phyloP scores from a whole-genome alignment of 495 filamentous ascomycete species.

The Pseudomonodictys pantanalensis region DNA sequence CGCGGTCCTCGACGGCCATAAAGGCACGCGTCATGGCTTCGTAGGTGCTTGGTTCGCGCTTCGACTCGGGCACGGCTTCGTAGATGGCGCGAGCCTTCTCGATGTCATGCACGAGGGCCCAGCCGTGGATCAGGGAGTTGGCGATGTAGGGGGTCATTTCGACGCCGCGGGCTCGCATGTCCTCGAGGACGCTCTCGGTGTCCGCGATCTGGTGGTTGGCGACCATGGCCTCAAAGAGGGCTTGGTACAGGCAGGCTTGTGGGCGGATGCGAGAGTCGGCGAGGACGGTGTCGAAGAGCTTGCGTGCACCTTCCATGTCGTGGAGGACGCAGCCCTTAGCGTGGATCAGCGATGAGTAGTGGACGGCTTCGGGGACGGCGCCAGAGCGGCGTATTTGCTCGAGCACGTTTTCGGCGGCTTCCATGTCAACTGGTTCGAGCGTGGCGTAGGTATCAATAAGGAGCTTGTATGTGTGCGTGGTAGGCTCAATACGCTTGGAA shows the following conservation, averaged over 20 bases:
- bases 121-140: slow-evolving; percentile 98
- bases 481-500: slow-evolving; percentile 80
- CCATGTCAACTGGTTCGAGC: slow-evolving; percentile 87
- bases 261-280: slow-evolving; percentile 60
- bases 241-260: slow-evolving; percentile 89
- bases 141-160: slow-evolving; percentile 96
- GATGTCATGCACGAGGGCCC: slow-evolving; percentile 82
- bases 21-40: slow-evolving; percentile 97
- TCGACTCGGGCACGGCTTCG: slow-evolving; percentile 63
- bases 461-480: slow-evolving; percentile 95
- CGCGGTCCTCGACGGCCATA: slow-evolving; percentile 74
- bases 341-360: slow-evolving; percentile 93
- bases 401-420: slow-evolving; percentile 80
- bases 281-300: slow-evolving; percentile 77
- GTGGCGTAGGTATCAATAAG: slow-evolving; percentile 95
- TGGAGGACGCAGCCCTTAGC: slow-evolving; percentile 93
- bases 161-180: slow-evolving; percentile 69
- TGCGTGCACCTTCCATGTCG: slow-evolving; percentile 78
- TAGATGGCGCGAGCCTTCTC: slow-evolving; percentile 76
- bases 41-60: slow-evolving; percentile 96
- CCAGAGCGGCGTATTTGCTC: slow-evolving; percentile 72
- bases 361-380: slow-evolving; percentile 79
- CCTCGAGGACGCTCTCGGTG: slow-evolving; percentile 66
- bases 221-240: slow-evolving; percentile 92
- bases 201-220: slow-evolving; percentile 78